phyloP scores from a whole-genome alignment of 768 basidiomycete genomes.

The Russula sp. region DNA sequence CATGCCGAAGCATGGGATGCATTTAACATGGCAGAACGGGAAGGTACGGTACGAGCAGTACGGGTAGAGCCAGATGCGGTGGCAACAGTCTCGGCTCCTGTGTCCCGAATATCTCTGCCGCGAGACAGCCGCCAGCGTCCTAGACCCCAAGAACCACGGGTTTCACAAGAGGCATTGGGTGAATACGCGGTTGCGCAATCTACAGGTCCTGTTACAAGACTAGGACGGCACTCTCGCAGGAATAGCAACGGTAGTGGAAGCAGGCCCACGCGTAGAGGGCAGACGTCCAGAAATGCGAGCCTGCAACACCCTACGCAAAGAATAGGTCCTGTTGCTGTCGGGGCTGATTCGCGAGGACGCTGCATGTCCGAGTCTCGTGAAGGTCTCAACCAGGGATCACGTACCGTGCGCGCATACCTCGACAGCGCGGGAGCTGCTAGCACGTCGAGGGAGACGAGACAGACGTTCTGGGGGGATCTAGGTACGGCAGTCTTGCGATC shows the following conservation, averaged over 20 bases:
- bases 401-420: background rate
- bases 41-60: background rate
- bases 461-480: too few relatives aligned
- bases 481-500: too few relatives aligned
- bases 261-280: background rate
- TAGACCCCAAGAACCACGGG: background rate
- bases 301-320: background rate
- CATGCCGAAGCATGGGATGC: conserved; percentile 2
- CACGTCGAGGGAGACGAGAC: background rate
- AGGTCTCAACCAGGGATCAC: background rate
- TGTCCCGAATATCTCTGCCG: background rate
- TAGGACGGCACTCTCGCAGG: background rate
- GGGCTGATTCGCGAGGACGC: background rate
- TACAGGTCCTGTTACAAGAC: background rate
- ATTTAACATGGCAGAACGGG: background rate
- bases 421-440: background rate
- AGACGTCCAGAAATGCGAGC: background rate
- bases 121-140: background rate
- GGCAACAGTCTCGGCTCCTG: background rate
- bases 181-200: too few relatives aligned
- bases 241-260: background rate
- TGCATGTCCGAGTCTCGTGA: background rate
- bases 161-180: background rate
- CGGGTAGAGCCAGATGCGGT: background rate
- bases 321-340: background rate